phyloP scores from a whole-genome alignment of 148 eudicot genomes.

The Rhododendron vialii region DNA sequence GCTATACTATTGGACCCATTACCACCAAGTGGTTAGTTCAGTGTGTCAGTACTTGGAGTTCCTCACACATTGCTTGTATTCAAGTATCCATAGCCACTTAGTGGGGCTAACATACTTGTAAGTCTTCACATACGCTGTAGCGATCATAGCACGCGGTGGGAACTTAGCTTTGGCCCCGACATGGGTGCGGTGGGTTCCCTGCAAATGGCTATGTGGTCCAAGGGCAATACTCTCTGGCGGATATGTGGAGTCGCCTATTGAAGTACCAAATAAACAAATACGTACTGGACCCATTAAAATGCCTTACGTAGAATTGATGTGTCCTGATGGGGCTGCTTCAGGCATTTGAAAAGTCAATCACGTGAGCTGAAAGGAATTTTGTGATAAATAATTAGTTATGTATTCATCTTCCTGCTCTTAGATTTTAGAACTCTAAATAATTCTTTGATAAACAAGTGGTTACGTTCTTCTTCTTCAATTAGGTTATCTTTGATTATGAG shows the following conservation, averaged over 20 bases:
- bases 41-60: background rate
- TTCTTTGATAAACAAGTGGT: background rate
- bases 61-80: background rate
- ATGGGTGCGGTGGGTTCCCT: background rate
- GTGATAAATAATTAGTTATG: background rate
- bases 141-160: background rate
- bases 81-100: background rate
- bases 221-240: background rate
- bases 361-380: background rate
- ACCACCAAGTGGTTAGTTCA: background rate
- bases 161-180: background rate
- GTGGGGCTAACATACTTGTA: background rate
- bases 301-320: background rate
- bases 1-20: background rate
- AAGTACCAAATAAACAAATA: background rate
- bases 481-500: constrained; percentile 55
- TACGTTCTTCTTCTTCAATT: background rate
- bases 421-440: background rate
- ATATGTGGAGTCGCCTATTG: background rate
- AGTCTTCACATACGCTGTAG: background rate
- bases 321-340: background rate
- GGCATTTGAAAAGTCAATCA: background rate
- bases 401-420: background rate
- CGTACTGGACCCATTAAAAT: background rate
- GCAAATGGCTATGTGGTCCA: background rate